Evolutionary conservation across 2,329 filamentous ascomycete genomes (phyloP), one percentile per base, ranked within the genome.

Genomic region (Hymenoscyphus repandus): DNA sequence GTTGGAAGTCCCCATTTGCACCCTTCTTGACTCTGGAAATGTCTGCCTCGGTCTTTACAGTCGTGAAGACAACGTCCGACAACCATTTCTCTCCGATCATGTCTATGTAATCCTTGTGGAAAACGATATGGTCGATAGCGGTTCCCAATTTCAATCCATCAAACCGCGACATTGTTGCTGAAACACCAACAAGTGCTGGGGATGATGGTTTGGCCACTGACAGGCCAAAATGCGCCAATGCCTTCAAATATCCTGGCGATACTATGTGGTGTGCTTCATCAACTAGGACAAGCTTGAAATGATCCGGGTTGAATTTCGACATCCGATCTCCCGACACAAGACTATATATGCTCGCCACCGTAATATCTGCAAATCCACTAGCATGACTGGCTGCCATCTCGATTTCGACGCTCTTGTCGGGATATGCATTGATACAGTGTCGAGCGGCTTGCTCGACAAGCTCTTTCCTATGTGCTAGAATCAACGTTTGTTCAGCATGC

Each of bases 231-330:
- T 97, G 82, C n/a, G 78, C 73, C 43, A 99, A 73, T 0, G 83
- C 78, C 38, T 79, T 77, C 55, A 95, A 75, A 64, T 97, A 97
- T 6, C 83, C 82, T 1, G 81, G 77, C 0, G 93, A 88, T 40
- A 96, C 91, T 47, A 97, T 95, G 68, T 99, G 93, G 67, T 99
- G 93, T 4, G 92, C 93, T 70, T 99, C 93, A 58, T 99, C 93
- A 3, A 99, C 92, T 2, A 99, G 77, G 0, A 99, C 73, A 0
- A 99, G 80, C 69, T 99, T 99, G 74, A 92, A 97, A 6, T 73
- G 74, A 0, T 68, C 69, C 0, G 90, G 87, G 58, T 95, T 81
- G 62, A 92, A 97, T 65, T 96, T 96, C 33, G 69, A 65, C n/a
- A 97, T 76, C 1, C 93, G 80, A 47, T 85, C 80, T 11, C 81